Percentiles rank a stretch among this genome's conserved stretches.
Evolutionary conservation across 352 stramenopile species (phyloP).

Genomic region (Thraustochytrium sp.): DNA sequence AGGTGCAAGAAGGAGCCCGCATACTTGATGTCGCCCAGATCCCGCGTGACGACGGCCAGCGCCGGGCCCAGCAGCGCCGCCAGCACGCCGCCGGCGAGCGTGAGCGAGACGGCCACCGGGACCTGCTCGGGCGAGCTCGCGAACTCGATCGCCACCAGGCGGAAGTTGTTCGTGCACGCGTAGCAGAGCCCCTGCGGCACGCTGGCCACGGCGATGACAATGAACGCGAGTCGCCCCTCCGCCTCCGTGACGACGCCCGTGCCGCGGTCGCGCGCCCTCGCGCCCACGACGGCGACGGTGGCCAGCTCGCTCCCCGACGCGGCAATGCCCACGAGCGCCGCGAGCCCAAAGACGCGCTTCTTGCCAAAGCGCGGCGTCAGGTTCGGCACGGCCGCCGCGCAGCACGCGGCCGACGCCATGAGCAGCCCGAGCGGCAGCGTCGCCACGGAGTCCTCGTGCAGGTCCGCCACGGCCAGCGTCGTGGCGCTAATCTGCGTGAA

Average conservation of each 20-base stretch:
- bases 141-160: not conserved
- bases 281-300: not conserved
- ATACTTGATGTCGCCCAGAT: not conserved
- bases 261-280: not conserved
- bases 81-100: not conserved
- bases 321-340: not conserved
- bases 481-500: conserved; percentile 10
- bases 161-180: not conserved
- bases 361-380: not conserved
- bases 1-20: not conserved
- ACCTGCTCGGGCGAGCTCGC: not conserved
- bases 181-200: not conserved
- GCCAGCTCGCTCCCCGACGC: not conserved
- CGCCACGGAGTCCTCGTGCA: not conserved
- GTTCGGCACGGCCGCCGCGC: not conserved
- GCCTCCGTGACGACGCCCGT: not conserved
- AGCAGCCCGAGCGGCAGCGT: not conserved
- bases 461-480: not conserved
- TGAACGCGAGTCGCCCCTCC: not conserved
- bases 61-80: not conserved
- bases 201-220: not conserved
- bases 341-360: not conserved
- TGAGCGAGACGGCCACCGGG: not conserved
- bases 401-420: not conserved
- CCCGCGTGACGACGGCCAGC: not conserved